Evolutionary conservation across 2,329 filamentous ascomycete species (phyloP).

Genomic region (Cordyceps fumosorosea): DNA sequence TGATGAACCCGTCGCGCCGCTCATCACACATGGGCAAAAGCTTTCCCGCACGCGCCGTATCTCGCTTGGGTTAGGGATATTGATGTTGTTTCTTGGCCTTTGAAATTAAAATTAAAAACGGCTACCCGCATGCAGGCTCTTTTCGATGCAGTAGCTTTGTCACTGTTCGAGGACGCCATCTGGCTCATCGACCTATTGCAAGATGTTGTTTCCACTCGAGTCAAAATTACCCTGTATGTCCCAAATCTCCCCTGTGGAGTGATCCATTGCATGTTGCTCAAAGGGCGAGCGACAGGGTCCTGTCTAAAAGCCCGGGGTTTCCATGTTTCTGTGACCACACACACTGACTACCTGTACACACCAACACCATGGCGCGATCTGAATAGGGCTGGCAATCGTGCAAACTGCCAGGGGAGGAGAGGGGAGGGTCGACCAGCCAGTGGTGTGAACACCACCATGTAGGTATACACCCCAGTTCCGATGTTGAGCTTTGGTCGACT

Average conservation of each 20-base stretch:
- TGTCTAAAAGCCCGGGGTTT: neutral
- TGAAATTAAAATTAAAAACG: no score
- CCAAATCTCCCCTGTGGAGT: no score
- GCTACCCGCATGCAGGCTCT: no score
- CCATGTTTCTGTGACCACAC: neutral
- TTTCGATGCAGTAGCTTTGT: no score
- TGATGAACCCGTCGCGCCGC: neutral
- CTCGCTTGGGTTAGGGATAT: neutral
- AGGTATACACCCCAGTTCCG: neutral
- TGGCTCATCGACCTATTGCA: no score
- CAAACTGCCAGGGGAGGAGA: neutral
- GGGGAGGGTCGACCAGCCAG: neutral
- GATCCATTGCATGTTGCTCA: no score
- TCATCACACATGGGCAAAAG: neutral
- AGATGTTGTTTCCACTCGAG: no score
- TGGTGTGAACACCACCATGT: slow-evolving; percentile 11
- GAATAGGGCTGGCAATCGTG: slow-evolving; percentile 3
- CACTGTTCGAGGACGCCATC: no score
- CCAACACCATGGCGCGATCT: slow-evolving; percentile 1
- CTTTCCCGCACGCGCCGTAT: neutral
- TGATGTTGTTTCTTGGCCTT: no score
- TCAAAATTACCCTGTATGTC: no score
- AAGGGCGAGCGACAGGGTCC: neutral
- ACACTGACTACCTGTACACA: neutral
- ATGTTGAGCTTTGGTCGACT: neutral